A percentile compares a stretch with the other conserved stretches of the same genome.
Conservation (phyloP, 2,329 filamentous ascomycete species). For the Epichloe gansuensis region DNA sequence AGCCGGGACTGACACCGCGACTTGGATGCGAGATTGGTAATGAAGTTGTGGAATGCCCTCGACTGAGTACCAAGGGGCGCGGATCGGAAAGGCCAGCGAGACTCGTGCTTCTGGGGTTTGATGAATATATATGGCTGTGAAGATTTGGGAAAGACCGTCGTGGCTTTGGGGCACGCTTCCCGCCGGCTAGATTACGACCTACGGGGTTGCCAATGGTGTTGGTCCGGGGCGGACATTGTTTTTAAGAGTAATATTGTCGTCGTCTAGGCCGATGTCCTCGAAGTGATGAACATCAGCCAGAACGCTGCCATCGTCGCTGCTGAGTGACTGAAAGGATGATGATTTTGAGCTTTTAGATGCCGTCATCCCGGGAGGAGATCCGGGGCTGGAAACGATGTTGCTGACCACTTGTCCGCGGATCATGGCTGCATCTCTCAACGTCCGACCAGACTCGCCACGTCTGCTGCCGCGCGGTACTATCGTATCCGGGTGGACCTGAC, state of each 20-base stretch:
- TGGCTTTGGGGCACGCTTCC: conserved; percentile 15
- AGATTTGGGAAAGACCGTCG: conserved; percentile 35
- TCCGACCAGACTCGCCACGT: too few species aligned
- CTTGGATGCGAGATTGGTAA: conserved; percentile 27
- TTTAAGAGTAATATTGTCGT: conserved; percentile 41
- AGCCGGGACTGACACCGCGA: conserved; percentile 39
- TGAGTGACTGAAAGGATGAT: conserved; percentile 73
- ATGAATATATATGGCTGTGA: conserved; percentile 31
- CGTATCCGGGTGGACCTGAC: not conserved
- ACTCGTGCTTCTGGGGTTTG: conserved; percentile 41
- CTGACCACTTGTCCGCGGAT: conserved; percentile 20
- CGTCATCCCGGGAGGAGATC: conserved; percentile 50
- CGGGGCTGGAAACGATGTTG: conserved; percentile 19
- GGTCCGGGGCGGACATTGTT: conserved; percentile 24
- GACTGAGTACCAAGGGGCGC: conserved; percentile 16
- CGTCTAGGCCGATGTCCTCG: conserved; percentile 83
- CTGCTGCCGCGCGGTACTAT: too few species aligned
- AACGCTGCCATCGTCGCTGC: conserved; percentile 59
- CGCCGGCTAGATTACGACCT: conserved; percentile 20
- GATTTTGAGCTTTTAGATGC: conserved; percentile 82
- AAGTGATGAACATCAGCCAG: conserved; percentile 71
- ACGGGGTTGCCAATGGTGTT: conserved; percentile 13
- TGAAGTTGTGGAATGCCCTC: conserved; percentile 24
- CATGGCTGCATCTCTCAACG: conserved; percentile 22
- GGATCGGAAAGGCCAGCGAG: conserved; percentile 25